Base-by-base conservation (phyloP, 192 early-diverging fungal genomes). In the Geranomyces michiganensis region DNA sequence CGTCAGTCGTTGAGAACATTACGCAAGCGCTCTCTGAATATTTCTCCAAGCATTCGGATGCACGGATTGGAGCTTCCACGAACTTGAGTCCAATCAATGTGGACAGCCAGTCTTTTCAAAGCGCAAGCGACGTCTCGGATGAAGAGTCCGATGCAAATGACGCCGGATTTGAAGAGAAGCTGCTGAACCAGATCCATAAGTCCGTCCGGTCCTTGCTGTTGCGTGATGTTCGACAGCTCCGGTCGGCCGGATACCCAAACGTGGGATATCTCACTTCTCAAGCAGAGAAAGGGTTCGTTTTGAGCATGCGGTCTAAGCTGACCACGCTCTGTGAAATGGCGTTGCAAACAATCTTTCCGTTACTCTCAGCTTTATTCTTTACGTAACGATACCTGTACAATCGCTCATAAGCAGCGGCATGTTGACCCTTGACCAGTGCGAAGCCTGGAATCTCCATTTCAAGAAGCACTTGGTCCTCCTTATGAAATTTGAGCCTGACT, bases 381-480 rank as follows among this genome's bases (percentile, higher is more conserved):
- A 65, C 31, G 56, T 31, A 10, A 29, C 45, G 14, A 59, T 67
- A 9, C 41, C 22, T 13, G 27, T 73, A 13, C 55, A 30, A 15
- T n/a, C 22, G 15, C 36, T 73, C 15, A 19, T 73, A 13, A 43
- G 30, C 46, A 7, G 21, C 43, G 62, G 44, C 19, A 26, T 76
- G 14, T 63, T 76, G 31, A 60, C 33, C 17, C 17, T 10, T 22
- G 70, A 73, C 44, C 68, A 70, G 31, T 76, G 75, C 47, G 69
- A 21, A 27, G 75, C 75, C 1, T 73, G 61, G 60, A 44, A 58
- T 43, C 56, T 76, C 3, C 62, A 66, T n/a, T 19, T 61, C 0
- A 24, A 49, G 51, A 51, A 49, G 19, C 73, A 76, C 61, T 24
- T 76, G 17, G 49, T 72, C 24, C 65, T 67, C 15, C 44, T 76